phyloP scores from a whole-genome alignment of 2,329 filamentous ascomycete genomes.

The Juglanconis juglandina region DNA sequence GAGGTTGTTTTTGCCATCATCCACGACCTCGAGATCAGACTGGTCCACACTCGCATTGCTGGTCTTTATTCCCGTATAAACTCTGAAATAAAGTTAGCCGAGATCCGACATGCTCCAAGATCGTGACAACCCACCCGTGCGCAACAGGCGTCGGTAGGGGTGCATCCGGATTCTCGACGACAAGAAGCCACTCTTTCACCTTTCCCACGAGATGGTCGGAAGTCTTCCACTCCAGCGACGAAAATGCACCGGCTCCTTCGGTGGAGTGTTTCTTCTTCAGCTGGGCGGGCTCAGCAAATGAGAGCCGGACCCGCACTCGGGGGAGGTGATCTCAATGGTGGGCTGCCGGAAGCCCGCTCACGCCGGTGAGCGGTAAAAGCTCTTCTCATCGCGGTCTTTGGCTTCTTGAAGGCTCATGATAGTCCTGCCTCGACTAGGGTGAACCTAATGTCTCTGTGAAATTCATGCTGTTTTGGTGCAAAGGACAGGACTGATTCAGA shows the following conservation, averaged over 20 bases:
- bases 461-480: background rate
- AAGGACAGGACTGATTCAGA: no score
- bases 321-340: constrained; percentile 37
- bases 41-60: constrained; percentile 30
- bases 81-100: constrained; percentile 17
- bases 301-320: constrained; percentile 37
- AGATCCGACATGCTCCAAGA: background rate
- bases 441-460: background rate
- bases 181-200: constrained; percentile 43
- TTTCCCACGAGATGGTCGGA: constrained; percentile 24
- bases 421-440: constrained; percentile 31
- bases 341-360: constrained; percentile 32
- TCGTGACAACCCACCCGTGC: constrained; percentile 36
- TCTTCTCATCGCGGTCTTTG: constrained; percentile 35
- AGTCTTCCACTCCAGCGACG: constrained; percentile 38
- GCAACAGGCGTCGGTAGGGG: constrained; percentile 41
- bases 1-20: constrained; percentile 27
- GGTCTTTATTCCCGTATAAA: constrained; percentile 39
- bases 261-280: constrained; percentile 36
- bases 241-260: constrained; percentile 37
- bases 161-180: constrained; percentile 46
- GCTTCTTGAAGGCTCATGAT: constrained; percentile 38
- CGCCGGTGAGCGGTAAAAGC: constrained; percentile 34
- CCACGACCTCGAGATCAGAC: constrained; percentile 35
- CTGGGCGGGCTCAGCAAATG: constrained; percentile 21